Evolutionary conservation across 108 stramenopile species (phyloP).

Genomic region (Cylindrotheca closterium): DNA sequence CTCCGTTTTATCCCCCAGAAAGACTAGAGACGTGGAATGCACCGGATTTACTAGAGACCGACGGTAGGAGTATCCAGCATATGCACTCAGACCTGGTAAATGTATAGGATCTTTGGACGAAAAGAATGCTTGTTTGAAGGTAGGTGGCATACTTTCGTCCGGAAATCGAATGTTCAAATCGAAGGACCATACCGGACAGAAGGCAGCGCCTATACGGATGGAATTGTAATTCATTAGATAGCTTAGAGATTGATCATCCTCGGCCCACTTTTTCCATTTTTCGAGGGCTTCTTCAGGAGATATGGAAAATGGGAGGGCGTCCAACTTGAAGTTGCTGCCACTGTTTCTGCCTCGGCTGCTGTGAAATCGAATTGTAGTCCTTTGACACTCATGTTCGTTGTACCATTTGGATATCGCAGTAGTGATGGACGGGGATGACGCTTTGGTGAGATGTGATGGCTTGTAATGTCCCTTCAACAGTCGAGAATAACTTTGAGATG

Average conservation of each 20-base stretch:
- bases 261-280: slow-evolving; percentile 71
- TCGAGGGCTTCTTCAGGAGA: slow-evolving; percentile 68
- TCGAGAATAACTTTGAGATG: too few relatives aligned
- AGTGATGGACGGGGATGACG: too few relatives aligned
- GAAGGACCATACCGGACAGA: slow-evolving; percentile 78
- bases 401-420: too few relatives aligned
- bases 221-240: slow-evolving; percentile 53
- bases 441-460: too few relatives aligned
- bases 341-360: background rate
- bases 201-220: slow-evolving; percentile 51
- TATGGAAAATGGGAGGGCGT: slow-evolving; percentile 68
- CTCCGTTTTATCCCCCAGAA: slow-evolving; percentile 57
- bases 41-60: slow-evolving; percentile 77
- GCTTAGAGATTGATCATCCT: slow-evolving; percentile 65
- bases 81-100: slow-evolving; percentile 69
- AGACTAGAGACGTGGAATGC: slow-evolving; percentile 74
- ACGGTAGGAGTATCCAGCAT: slow-evolving; percentile 76
- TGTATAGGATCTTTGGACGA: slow-evolving; percentile 46
- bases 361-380: background rate
- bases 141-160: slow-evolving; percentile 50
- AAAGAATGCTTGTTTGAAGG: slow-evolving; percentile 39
- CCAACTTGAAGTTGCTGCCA: slow-evolving; percentile 45
- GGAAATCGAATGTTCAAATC: slow-evolving; percentile 74
- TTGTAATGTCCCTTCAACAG: too few relatives aligned
- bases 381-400: too few relatives aligned